Conservation (phyloP, 371 early-diverging fungal genomes). For the Haplosporangium sp. region DNA sequence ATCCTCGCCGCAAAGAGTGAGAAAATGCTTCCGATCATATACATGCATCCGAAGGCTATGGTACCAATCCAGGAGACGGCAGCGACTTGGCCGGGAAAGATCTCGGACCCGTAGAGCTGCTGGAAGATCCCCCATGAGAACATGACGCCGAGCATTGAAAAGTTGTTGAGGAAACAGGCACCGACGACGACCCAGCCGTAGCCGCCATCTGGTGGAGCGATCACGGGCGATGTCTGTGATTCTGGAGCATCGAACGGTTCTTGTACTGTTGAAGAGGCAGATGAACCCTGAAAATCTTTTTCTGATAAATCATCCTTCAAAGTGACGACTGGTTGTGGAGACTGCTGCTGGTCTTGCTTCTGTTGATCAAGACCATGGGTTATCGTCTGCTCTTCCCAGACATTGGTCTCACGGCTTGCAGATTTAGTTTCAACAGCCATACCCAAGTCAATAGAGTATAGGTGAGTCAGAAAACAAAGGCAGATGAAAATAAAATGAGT, state of each 20-base stretch:
- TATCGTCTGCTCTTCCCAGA: too few species aligned
- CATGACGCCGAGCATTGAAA: slow-evolving; percentile 64
- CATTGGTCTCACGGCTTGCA: too few species aligned
- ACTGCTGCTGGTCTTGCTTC: too few species aligned
- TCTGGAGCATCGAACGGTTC: not conserved
- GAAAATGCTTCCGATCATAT: slow-evolving; percentile 36
- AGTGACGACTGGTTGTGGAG: too few species aligned
- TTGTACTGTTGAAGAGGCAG: slow-evolving; percentile 1
- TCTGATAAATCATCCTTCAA: too few species aligned
- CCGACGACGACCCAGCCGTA: slow-evolving; percentile 60
- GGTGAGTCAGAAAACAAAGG: not conserved
- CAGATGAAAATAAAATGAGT: not conserved
- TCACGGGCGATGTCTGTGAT: not conserved
- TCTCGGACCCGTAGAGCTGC: slow-evolving; percentile 43
- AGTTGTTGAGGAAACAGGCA: slow-evolving; percentile 67
- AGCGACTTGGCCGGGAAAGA: slow-evolving; percentile 44
- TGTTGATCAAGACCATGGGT: too few species aligned
- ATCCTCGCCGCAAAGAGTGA: slow-evolving; percentile 43
- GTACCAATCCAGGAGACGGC: slow-evolving; percentile 53
- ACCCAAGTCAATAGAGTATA: too few species aligned
- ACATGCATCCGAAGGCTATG: slow-evolving; percentile 42
- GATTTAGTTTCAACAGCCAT: too few species aligned
- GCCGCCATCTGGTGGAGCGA: slow-evolving; percentile 52
- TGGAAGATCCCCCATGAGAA: slow-evolving; percentile 70
- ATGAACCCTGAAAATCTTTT: not conserved